phyloP scores from a whole-genome alignment of 306 rosid species.

The Corylus avellana region DNA sequence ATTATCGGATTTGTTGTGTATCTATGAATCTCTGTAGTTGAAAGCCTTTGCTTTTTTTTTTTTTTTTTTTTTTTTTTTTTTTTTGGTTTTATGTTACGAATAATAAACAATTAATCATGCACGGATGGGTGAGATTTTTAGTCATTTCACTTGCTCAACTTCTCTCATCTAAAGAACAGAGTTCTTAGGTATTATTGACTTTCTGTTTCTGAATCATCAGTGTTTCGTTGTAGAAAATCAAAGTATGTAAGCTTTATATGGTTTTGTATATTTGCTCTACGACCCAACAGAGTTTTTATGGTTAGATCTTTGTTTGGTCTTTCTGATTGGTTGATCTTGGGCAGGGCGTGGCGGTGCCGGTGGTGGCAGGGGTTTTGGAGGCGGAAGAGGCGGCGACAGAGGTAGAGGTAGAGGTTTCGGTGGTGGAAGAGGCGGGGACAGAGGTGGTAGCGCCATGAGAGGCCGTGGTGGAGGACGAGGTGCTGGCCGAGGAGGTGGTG shows the following conservation, averaged over 20 bases:
- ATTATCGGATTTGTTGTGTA: not conserved
- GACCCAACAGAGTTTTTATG: not conserved
- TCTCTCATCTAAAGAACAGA: not conserved
- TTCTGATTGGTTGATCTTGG: not conserved
- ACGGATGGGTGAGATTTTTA: not conserved
- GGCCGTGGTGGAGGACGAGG: constrained; percentile 38
- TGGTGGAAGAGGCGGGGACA: constrained; percentile 34
- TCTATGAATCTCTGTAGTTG: not conserved
- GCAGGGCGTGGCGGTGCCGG: constrained; percentile 50
- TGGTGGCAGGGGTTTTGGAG: constrained; percentile 40
- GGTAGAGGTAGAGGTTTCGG: constrained; percentile 41
- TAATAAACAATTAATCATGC: too few species aligned
- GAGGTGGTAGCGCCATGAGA: constrained; percentile 21
- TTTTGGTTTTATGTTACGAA: not conserved
- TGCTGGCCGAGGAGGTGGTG: constrained; percentile 11
- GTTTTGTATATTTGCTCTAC: not conserved
- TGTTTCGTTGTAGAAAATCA: not conserved
- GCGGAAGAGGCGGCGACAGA: constrained; percentile 33
- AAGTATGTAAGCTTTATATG: not conserved
- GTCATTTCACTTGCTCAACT: not conserved
- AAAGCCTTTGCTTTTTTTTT: too few species aligned
- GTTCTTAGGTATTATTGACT: not conserved
- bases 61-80: too few species aligned
- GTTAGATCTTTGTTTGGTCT: not conserved
- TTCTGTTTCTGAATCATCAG: not conserved